Evolutionary conservation across 768 basidiomycete genomes (phyloP).

Genomic region (Filobasidium floriforme): DNA sequence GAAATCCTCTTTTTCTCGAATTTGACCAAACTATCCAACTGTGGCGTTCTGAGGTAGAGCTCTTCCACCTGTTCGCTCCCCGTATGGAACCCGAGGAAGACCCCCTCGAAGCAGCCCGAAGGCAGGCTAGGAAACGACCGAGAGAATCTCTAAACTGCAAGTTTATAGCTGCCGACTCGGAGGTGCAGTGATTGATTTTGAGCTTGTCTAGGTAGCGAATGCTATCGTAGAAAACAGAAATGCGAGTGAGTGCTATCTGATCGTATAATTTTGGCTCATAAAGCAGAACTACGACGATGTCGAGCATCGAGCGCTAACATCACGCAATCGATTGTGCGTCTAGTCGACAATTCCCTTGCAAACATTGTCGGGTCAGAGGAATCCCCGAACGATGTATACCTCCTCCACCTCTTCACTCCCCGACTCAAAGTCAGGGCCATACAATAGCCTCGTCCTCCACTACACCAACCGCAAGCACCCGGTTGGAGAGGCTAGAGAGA

Average conservation of each 20-base stretch:
- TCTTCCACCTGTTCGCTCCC: conserved; percentile 55
- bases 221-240: conserved; percentile 10
- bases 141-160: not conserved
- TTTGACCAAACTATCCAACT: no score
- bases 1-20: no score
- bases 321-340: not conserved
- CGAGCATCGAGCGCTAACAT: no score
- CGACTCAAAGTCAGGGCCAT: conserved; percentile 2
- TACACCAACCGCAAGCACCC: no score
- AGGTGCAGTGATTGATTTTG: no score
- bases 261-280: not conserved
- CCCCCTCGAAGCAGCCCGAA: conserved; percentile 68
- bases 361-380: conserved; percentile 10
- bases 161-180: no score
- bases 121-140: conserved; percentile 27
- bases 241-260: conserved; percentile 13
- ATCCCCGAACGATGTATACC: conserved; percentile 17
- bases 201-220: no score
- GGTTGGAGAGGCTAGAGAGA: not conserved
- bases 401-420: conserved; percentile 10
- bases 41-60: conserved; percentile 14
- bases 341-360: conserved; percentile 16
- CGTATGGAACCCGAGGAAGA: conserved; percentile 61
- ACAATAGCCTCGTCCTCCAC: not conserved
- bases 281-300: no score